These are phyloP conservation scores for Aspergillus floridensis DNA, from an alignment of 2,329 filamentous ascomycete genomes.

Conservation along the genomic window DNA sequence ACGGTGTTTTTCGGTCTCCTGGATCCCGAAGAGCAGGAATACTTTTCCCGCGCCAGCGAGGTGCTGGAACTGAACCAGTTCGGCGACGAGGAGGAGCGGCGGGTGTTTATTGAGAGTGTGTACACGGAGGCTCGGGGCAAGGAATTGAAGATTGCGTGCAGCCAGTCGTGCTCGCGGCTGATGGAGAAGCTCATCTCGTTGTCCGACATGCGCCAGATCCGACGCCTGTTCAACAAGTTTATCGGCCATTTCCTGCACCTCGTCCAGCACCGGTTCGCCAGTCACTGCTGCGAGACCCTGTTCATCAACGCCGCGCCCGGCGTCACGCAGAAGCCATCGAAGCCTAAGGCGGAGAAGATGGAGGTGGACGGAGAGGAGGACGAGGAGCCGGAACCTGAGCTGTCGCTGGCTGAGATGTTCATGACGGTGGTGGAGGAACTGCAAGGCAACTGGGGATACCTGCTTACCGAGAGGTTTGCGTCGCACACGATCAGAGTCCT, in stretches of 20 bases:
- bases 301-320: conserved; percentile 79
- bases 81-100: conserved; percentile 68
- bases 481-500: conserved; percentile 88
- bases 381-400: conserved; percentile 45
- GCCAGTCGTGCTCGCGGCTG: conserved; percentile 88
- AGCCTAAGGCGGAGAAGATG: conserved; percentile 41
- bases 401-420: conserved; percentile 81
- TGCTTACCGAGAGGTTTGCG: conserved; percentile 84
- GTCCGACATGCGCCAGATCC: conserved; percentile 76
- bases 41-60: conserved; percentile 87
- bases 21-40: conserved; percentile 89
- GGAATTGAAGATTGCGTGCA: conserved; percentile 92
- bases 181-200: conserved; percentile 88
- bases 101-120: conserved; percentile 73
- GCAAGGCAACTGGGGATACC: conserved; percentile 75
- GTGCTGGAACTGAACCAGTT: conserved; percentile 90
- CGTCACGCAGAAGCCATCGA: conserved; percentile 68
- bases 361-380: conserved; percentile 49
- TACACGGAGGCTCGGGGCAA: conserved; percentile 85
- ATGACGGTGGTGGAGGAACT: conserved; percentile 81
- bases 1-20: conserved; percentile 90
- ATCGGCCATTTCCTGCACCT: conserved; percentile 82
- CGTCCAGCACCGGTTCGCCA: conserved; percentile 92
- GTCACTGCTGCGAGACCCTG: conserved; percentile 92
- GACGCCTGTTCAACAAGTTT: conserved; percentile 81